phyloP scores from a whole-genome alignment of 2,329 filamentous ascomycete species.

The Sporothrix humicola region DNA sequence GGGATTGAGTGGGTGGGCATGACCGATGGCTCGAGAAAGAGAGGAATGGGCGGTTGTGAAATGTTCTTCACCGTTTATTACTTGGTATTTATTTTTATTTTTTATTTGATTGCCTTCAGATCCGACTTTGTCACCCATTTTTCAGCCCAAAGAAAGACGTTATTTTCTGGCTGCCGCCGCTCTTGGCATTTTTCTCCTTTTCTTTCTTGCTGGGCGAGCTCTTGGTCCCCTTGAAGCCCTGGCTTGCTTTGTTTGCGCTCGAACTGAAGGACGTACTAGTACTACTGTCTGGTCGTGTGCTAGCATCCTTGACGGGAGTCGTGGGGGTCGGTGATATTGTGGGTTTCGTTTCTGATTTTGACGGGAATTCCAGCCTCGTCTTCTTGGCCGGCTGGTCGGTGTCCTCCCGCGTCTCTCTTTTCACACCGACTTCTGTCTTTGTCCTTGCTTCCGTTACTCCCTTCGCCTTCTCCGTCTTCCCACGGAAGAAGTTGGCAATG shows the following conservation, averaged over 20 bases:
- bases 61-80: background rate
- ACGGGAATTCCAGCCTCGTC: background rate
- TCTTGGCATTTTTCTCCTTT: background rate
- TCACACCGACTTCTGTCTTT: background rate
- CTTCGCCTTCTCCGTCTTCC: conserved; percentile 31
- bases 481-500: conserved; percentile 90
- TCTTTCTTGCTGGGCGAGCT: conserved; percentile 2
- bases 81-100: background rate
- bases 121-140: background rate
- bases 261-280: background rate
- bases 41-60: background rate
- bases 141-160: conserved; percentile 33
- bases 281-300: background rate
- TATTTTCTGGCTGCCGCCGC: conserved; percentile 30
- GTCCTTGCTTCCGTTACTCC: too few species aligned
- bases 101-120: background rate
- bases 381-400: conserved; percentile 7
- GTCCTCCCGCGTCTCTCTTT: background rate
- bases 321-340: background rate
- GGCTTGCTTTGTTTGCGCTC: too few species aligned
- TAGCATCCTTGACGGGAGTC: conserved; percentile 2
- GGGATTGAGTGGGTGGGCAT: conserved; percentile 5
- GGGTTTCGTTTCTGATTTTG: background rate
- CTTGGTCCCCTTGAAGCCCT: background rate
- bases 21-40: conserved; percentile 7